phyloP scores from a whole-genome alignment of 306 rosid genomes.

The Cucurbita maxima region DNA sequence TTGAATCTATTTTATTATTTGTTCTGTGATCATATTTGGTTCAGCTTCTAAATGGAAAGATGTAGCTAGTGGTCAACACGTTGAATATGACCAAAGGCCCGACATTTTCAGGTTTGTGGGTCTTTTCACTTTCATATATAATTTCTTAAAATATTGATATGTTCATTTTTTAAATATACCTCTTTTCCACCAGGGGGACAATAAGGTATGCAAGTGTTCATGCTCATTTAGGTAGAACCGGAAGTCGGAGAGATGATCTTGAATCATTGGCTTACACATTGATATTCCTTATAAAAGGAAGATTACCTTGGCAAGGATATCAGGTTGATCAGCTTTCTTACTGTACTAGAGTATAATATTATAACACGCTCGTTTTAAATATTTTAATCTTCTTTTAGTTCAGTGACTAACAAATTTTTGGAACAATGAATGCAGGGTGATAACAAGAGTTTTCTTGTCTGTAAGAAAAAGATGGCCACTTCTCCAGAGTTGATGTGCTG shows the following conservation, averaged over 20 bases:
- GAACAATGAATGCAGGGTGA: slow-evolving; percentile 53
- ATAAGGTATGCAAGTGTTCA: slow-evolving; percentile 94
- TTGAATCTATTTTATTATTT: background rate
- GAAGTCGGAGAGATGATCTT: slow-evolving; percentile 88
- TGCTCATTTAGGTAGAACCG: slow-evolving; percentile 93
- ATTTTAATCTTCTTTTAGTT: background rate
- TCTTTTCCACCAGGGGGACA: slow-evolving; percentile 53
- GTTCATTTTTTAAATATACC: background rate
- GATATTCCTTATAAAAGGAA: slow-evolving; percentile 80
- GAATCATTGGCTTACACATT: slow-evolving; percentile 86
- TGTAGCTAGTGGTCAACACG: slow-evolving; percentile 64
- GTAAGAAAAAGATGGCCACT: slow-evolving; percentile 88
- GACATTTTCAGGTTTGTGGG: slow-evolving; percentile 70
- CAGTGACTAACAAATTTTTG: background rate
- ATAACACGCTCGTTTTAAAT: background rate
- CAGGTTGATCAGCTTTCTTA: slow-evolving; percentile 35
- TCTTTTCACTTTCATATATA: background rate
- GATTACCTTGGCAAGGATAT: slow-evolving; percentile 97
- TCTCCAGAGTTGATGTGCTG: slow-evolving; percentile 89
- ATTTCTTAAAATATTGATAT: background rate
- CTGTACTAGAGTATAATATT: background rate
- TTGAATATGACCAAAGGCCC: slow-evolving; percentile 91
- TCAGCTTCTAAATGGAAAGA: slow-evolving; percentile 95
- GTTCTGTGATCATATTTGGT: slow-evolving; percentile 9
- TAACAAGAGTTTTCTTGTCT: slow-evolving; percentile 87